Conservation (phyloP, 2,329 filamentous ascomycete genomes). For the Penicillium sp. region DNA sequence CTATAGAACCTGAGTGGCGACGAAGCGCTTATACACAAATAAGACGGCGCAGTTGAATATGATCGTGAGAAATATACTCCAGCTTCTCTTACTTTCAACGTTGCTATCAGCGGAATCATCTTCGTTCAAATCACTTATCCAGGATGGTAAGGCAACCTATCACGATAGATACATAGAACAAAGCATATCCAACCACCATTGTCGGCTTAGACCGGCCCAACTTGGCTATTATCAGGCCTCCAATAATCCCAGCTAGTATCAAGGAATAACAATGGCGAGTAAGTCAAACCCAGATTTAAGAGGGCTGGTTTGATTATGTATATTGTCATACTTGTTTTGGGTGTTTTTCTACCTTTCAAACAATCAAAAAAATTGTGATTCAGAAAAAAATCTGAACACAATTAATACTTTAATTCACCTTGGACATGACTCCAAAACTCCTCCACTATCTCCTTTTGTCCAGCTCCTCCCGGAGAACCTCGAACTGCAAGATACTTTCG, state of each 20-base stretch:
- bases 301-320: background rate
- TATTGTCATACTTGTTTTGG: no score
- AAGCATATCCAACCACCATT: background rate
- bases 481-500: constrained; percentile 53
- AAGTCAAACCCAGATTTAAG: background rate
- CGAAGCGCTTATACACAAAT: no score
- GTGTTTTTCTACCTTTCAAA: background rate
- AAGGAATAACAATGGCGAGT: background rate
- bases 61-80: no score
- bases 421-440: constrained; percentile 45
- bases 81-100: no score
- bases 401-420: constrained; percentile 39
- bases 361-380: background rate
- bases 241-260: background rate
- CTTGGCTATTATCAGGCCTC: background rate
- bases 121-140: no score
- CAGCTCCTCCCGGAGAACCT: constrained; percentile 29
- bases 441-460: constrained; percentile 43
- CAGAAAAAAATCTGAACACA: background rate
- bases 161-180: background rate
- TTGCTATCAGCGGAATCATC: no score
- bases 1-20: no score
- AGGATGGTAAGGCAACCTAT: background rate
- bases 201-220: background rate
- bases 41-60: no score